Percentiles rank a stretch among this genome's conserved stretches.
Conservation (phyloP, 164 flowering plant genomes). For the Buxus sempervirens region DNA sequence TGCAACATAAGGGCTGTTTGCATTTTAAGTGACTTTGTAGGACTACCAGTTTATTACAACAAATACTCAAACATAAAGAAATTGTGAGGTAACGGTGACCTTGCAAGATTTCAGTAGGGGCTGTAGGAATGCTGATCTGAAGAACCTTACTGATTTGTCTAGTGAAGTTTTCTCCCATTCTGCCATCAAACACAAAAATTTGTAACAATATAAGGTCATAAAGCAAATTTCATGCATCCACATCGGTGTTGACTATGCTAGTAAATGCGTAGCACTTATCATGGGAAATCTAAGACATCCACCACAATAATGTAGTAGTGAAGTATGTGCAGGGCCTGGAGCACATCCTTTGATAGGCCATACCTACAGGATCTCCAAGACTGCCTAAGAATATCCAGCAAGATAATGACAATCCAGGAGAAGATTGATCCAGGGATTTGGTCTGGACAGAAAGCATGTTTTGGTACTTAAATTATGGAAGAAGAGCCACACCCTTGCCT, state of each 20-base stretch:
- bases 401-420: too few species aligned
- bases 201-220: not conserved
- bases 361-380: not conserved
- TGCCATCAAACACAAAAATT: conserved; percentile 27
- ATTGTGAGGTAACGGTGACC: conserved; percentile 27
- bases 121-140: conserved; percentile 77
- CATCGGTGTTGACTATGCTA: not conserved
- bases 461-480: too few species aligned
- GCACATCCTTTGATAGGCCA: not conserved
- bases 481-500: too few species aligned
- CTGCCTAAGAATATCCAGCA: too few species aligned
- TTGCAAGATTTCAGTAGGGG: conserved; percentile 93
- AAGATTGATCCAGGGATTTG: too few species aligned
- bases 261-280: not conserved
- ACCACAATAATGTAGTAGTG: not conserved
- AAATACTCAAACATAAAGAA: not conserved
- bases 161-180: conserved; percentile 78
- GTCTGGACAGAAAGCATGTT: too few species aligned
- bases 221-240: conserved; percentile 1
- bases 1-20: not conserved
- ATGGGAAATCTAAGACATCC: not conserved
- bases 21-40: not conserved
- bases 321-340: not conserved
- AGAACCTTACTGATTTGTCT: conserved; percentile 59
- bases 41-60: not conserved